Base-by-base conservation (phyloP, 768 basidiomycete species). In the Russula sp. region DNA sequence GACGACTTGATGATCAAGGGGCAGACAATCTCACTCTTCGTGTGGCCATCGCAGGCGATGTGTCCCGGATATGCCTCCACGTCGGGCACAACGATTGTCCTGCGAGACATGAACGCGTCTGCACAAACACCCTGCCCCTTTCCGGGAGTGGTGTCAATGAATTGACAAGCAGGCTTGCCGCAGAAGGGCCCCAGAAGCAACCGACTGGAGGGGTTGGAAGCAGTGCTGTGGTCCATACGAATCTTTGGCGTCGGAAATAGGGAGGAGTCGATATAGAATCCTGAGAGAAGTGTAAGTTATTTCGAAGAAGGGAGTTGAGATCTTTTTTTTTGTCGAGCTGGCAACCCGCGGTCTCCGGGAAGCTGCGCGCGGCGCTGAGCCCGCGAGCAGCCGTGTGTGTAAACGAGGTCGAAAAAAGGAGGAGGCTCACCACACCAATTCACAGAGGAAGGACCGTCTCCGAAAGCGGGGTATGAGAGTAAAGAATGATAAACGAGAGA, bases 41-140 rank as follows among this genome's bases (percentile, higher is more conserved):
- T 96, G 56, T 87, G 84, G 22, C 85, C 90, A 67, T 98, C 94
- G 69, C 96, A 98, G 2, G 93, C 91, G 64, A 97, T 96, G 70
- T 98, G 96, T 0, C 95, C 93, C 1, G 91, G 91, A 70, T 93
- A 93, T 10, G 72, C 73, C 29, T 89, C 81, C 20, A 98, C 93
- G 61, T 95, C 81, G 20, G 77, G 74, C 1, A 97, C 91, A n/a
- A 93, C 68, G 6, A 91, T 56, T 0, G 87, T 82, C 65, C 76
- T 69, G 47, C 71, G 73, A 53, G 77, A 77, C 14, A 85, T 58
- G 72, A 83, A 96, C 2, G 87, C 86, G 53, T 85, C 86, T 7
- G 92, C 90, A 71, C 94, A 97, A 11, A 97, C 94, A 34, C 94
- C 93, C n/a, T 81, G 79, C 1, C 76, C 65, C 10, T 77, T 77